These are phyloP conservation scores for Oryza meridionalis DNA, from an alignment of 176 grass and related monocot species.

Conservation along the genomic window DNA sequence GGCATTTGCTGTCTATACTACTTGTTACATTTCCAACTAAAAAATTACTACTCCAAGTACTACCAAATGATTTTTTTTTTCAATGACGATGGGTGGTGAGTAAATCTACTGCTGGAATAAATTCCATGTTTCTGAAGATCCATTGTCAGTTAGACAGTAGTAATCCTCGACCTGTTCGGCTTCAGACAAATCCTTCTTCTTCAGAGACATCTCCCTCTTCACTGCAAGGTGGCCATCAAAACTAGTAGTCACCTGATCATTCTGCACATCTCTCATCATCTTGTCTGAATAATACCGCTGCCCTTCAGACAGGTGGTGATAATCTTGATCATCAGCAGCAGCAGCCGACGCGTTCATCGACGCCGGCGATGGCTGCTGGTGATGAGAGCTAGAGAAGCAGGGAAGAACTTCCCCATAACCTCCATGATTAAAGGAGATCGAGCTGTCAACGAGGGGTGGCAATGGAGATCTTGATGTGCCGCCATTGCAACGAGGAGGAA, in stretches of 20 bases:
- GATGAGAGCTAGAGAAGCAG: constrained; percentile 82
- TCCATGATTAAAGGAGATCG: constrained; percentile 69
- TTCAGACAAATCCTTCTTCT: background rate
- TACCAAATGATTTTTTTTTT: background rate
- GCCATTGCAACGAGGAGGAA: background rate
- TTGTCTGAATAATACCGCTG: too few species aligned
- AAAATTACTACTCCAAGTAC: too few species aligned
- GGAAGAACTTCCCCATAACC: constrained; percentile 77
- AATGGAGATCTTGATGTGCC: constrained; percentile 42
- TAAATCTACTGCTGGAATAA: background rate
- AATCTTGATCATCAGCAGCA: too few species aligned
- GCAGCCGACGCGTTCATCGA: background rate
- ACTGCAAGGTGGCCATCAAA: background rate
- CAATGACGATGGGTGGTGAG: too few species aligned
- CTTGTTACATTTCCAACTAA: background rate
- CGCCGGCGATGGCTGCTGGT: constrained; percentile 29
- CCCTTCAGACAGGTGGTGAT: too few species aligned
- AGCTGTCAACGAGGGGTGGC: constrained; percentile 72
- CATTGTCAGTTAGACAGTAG: background rate
- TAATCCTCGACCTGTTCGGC: background rate
- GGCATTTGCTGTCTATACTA: background rate
- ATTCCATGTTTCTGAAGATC: background rate
- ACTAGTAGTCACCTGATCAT: background rate
- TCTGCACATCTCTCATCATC: background rate
- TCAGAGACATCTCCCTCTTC: background rate